phyloP scores from a whole-genome alignment of 345 rosid genomes.

The Hibiscus syriacus region DNA sequence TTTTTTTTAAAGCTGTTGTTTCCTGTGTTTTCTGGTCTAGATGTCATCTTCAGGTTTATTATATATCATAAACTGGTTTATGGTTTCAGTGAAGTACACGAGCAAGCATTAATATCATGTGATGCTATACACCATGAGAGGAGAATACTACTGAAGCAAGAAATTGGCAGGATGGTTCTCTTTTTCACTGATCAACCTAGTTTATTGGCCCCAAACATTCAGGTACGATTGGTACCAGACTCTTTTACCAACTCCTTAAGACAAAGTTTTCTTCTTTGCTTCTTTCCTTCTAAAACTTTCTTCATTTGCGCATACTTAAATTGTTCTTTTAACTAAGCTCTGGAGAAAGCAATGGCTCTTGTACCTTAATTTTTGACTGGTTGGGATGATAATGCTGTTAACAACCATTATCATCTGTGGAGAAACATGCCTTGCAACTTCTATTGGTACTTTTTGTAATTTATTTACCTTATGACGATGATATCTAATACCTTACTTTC shows the following conservation, averaged over 20 bases:
- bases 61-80: slow-evolving; percentile 21
- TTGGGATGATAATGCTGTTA: neutral
- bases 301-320: neutral
- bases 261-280: neutral
- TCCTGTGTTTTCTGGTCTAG: neutral
- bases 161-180: slow-evolving; percentile 96
- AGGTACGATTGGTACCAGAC: slow-evolving; percentile 35
- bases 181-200: slow-evolving; percentile 99
- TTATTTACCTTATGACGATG: neutral
- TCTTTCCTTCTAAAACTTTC: slow-evolving; percentile 4
- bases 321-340: neutral
- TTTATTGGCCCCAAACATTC: slow-evolving; percentile 96
- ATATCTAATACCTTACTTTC: neutral
- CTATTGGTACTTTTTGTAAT: neutral
- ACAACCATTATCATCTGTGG: neutral
- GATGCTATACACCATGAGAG: slow-evolving; percentile 84
- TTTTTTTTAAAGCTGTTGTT: neutral
- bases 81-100: slow-evolving; percentile 85
- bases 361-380: neutral
- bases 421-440: neutral
- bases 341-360: neutral
- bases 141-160: slow-evolving; percentile 89
- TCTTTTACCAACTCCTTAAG: neutral
- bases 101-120: slow-evolving; percentile 77
- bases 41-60: neutral